These are phyloP conservation scores for Hortiboletus rubellus DNA, from an alignment of 1,284 basidiomycete species.

Conservation along the genomic window DNA sequence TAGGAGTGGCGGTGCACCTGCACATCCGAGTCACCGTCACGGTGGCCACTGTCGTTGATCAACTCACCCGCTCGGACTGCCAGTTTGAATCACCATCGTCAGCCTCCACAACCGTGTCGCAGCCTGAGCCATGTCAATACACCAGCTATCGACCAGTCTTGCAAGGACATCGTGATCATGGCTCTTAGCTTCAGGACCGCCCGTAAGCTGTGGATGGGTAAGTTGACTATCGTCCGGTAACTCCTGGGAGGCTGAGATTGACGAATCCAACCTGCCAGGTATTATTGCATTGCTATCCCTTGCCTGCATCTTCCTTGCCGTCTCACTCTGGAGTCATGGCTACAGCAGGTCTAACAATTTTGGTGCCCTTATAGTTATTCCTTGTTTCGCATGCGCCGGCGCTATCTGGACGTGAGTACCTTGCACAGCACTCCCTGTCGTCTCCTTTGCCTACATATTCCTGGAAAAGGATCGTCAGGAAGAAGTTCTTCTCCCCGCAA, in stretches of 20 bases:
- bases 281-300: conserved; percentile 32
- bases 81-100: too few species aligned
- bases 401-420: conserved; percentile 34
- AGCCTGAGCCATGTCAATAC: not conserved
- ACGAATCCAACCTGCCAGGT: conserved; percentile 17
- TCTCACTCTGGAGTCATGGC: conserved; percentile 33
- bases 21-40: too few species aligned
- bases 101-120: conserved; percentile 5
- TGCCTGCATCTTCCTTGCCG: conserved; percentile 27
- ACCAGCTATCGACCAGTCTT: not conserved
- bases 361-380: conserved; percentile 33
- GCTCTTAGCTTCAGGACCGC: conserved; percentile 33
- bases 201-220: conserved; percentile 36
- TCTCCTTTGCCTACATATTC: conserved; percentile 1
- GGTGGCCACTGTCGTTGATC: too few species aligned
- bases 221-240: conserved; percentile 1
- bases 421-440: not conserved
- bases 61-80: too few species aligned
- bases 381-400: conserved; percentile 27
- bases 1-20: conserved; percentile 23
- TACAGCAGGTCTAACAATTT: conserved; percentile 32
- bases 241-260: not conserved
- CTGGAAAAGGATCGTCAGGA: conserved; percentile 28
- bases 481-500: conserved; percentile 37
- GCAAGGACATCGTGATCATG: conserved; percentile 14